A percentile compares a stretch with the other conserved stretches of the same genome.
Conservation (phyloP, 2,329 filamentous ascomycete species). For the Epichloe festucae region DNA sequence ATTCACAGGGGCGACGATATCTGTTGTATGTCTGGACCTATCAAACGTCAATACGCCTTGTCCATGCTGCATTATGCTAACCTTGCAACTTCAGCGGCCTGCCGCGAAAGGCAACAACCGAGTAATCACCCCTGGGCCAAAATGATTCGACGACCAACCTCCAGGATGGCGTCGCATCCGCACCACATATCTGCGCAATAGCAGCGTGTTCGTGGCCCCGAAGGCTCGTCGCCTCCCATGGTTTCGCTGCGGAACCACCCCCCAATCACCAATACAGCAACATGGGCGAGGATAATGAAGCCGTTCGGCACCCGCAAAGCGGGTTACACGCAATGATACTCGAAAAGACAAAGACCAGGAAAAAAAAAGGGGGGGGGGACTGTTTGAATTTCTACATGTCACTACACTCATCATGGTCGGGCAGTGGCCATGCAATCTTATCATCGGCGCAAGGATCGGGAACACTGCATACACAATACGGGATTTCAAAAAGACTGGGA, state of each 20-base stretch:
- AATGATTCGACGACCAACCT: constrained; percentile 22
- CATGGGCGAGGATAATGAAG: no score
- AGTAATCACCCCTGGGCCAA: constrained; percentile 26
- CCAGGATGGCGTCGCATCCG: constrained; percentile 15
- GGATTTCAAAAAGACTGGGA: constrained; percentile 11
- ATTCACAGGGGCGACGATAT: constrained; percentile 28
- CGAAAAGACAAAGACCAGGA: not conserved
- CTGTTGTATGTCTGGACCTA: constrained; percentile 24
- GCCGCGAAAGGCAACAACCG: constrained; percentile 26
- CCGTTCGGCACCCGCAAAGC: no score
- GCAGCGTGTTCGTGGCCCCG: not conserved
- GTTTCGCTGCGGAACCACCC: not conserved
- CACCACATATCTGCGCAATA: constrained; percentile 17
- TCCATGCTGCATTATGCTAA: constrained; percentile 9
- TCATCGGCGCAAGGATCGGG: constrained; percentile 6
- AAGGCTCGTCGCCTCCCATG: not conserved
- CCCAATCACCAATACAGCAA: not conserved
- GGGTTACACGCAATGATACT: no score
- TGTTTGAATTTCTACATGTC: not conserved
- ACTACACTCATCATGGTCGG: not conserved
- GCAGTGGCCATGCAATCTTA: not conserved
- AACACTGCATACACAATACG: constrained; percentile 9
- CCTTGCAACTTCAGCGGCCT: constrained; percentile 18
- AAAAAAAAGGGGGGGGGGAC: not conserved
- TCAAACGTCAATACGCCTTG: not conserved